phyloP scores from a whole-genome alignment of 2,329 filamentous ascomycete species.

The Ramularia collo-cygni region DNA sequence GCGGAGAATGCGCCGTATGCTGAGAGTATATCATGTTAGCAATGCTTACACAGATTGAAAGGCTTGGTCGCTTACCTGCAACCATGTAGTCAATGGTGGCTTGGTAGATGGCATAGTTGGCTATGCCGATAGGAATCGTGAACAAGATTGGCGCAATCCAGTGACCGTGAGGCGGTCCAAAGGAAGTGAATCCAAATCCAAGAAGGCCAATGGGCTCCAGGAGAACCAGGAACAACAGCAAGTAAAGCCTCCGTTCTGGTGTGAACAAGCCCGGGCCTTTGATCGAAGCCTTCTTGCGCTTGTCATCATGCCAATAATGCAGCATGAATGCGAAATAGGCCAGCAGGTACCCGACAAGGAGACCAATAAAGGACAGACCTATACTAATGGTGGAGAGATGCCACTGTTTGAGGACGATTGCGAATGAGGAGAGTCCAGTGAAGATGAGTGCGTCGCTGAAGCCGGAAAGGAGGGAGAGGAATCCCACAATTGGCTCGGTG shows the following conservation, averaged over 20 bases:
- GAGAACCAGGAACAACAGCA: constrained; percentile 56
- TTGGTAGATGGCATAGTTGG: constrained; percentile 46
- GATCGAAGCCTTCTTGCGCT: constrained; percentile 35
- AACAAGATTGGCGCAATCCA: constrained; percentile 66
- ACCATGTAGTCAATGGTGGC: constrained; percentile 55
- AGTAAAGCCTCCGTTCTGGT: constrained; percentile 60
- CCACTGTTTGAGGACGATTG: constrained; percentile 58
- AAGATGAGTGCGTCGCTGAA: constrained; percentile 72
- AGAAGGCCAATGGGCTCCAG: constrained; percentile 61
- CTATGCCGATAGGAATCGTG: constrained; percentile 60
- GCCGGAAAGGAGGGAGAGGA: constrained; percentile 62
- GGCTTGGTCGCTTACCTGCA: background rate
- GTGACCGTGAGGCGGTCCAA: constrained; percentile 48
- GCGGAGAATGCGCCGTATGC: constrained; percentile 67
- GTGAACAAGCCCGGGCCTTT: constrained; percentile 45
- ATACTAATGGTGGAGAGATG: constrained; percentile 50
- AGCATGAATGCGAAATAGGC: constrained; percentile 50
- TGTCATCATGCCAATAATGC: constrained; percentile 36
- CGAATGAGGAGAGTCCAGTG: constrained; percentile 68
- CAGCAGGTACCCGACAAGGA: constrained; percentile 60
- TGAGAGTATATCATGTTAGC: constrained; percentile 50
- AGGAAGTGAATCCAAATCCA: constrained; percentile 62
- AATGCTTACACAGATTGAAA: constrained; percentile 47
- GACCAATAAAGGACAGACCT: constrained; percentile 51
- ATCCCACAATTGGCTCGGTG: constrained; percentile 66